A percentile compares a stretch with the other conserved stretches of the same genome.
phyloP scores from a whole-genome alignment of 331 rosid genomes.

The Telfairia occidentalis region DNA sequence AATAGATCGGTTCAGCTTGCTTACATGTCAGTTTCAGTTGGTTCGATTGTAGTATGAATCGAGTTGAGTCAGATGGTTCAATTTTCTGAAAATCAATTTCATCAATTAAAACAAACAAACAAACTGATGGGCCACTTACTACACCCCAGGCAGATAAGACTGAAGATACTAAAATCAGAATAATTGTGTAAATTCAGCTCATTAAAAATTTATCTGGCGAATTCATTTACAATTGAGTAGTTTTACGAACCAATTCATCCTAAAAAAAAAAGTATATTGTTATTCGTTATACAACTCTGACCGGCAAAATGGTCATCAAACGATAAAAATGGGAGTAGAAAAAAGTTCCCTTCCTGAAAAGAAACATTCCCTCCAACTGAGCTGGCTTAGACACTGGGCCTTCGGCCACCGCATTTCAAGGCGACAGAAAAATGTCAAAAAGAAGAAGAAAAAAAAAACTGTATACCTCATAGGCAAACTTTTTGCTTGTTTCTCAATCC shows the following conservation, averaged over 20 bases:
- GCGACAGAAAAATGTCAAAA: not conserved
- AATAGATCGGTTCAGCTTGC: too few relatives aligned
- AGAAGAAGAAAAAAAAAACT: too few relatives aligned
- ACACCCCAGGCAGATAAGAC: not conserved
- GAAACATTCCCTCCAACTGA: not conserved
- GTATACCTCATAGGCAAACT: not conserved
- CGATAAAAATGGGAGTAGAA: not conserved
- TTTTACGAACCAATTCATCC: not conserved
- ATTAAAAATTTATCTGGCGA: not conserved
- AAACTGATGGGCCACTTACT: too few relatives aligned
- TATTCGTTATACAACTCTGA: not conserved
- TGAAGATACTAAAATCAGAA: not conserved
- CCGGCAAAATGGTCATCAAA: not conserved
- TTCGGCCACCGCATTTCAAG: not conserved
- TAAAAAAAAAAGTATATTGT: not conserved
- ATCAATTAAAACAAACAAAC: too few relatives aligned
- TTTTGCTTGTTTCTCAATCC: conserved; percentile 4
- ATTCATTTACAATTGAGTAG: not conserved
- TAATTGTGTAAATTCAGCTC: too few relatives aligned
- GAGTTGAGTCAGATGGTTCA: too few relatives aligned
- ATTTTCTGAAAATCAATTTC: too few relatives aligned
- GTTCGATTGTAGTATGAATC: too few relatives aligned
- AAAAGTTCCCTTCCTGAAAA: not conserved
- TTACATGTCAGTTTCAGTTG: too few relatives aligned
- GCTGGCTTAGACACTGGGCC: not conserved